Evolutionary conservation across 768 basidiomycete species (phyloP).

Genomic region (Auricularia auricula-judae): DNA sequence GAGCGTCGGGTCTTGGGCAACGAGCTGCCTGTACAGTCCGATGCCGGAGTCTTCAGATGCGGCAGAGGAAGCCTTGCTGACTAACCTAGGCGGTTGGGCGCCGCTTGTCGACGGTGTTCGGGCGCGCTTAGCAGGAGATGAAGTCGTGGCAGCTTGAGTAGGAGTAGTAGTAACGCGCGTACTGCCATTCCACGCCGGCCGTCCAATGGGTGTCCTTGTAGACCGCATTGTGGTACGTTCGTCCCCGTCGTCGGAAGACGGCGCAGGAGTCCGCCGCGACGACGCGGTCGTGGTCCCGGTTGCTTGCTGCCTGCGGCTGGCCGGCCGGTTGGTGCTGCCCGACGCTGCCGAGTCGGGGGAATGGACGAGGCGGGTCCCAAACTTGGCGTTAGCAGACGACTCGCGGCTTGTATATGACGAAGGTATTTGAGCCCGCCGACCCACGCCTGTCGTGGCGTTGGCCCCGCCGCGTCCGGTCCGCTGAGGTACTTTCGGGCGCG

Average conservation of each 20-base stretch:
- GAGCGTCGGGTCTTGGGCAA: slow-evolving; percentile 50
- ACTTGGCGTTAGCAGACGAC: slow-evolving; percentile 87
- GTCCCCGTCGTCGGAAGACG: slow-evolving; percentile 49
- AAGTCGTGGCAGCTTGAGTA: slow-evolving; percentile 11
- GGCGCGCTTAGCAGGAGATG: slow-evolving; percentile 33
- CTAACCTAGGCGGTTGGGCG: slow-evolving; percentile 25
- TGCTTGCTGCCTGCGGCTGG: slow-evolving; percentile 49
- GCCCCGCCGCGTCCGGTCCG: slow-evolving; percentile 10
- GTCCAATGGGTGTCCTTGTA: slow-evolving; percentile 47
- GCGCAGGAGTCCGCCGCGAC: slow-evolving; percentile 21
- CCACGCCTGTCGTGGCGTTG: slow-evolving; percentile 3
- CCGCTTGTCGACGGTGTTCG: slow-evolving; percentile 22
- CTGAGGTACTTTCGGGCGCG: slow-evolving; percentile 40
- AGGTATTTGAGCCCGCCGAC: slow-evolving; percentile 10
- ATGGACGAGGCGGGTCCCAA: slow-evolving; percentile 64
- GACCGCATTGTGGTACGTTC: slow-evolving; percentile 43
- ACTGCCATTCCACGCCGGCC: slow-evolving; percentile 59
- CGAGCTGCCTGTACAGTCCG: slow-evolving; percentile 71
- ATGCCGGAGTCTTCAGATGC: slow-evolving; percentile 77
- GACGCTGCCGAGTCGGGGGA: slow-evolving; percentile 40
- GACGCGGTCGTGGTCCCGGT: slow-evolving; percentile 11
- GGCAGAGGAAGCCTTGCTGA: slow-evolving; percentile 50
- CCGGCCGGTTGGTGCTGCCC: slow-evolving; percentile 35
- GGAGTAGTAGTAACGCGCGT: slow-evolving; percentile 30
- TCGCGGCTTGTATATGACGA: slow-evolving; percentile 31